phyloP scores from a whole-genome alignment of 495 filamentous ascomycete genomes.

The Aspergillus sclerotioniger region DNA sequence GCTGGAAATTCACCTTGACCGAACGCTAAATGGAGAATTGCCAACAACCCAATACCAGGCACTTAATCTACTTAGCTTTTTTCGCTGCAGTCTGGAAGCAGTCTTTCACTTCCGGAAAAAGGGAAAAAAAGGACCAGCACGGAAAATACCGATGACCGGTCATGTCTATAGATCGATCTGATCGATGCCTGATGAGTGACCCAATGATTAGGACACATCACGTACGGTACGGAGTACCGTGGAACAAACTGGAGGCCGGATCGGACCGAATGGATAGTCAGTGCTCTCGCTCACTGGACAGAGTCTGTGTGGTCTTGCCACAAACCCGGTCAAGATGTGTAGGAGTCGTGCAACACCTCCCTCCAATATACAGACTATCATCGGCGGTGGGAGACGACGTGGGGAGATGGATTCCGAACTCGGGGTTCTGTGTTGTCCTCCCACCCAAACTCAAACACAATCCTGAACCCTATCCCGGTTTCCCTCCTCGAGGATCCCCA shows the following conservation, averaged over 20 bases:
- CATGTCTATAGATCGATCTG: neutral
- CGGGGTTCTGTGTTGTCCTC: neutral
- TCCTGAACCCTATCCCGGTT: conserved; percentile 3
- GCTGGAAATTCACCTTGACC: neutral
- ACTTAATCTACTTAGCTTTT: neutral
- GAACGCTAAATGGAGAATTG: neutral
- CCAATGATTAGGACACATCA: conserved; percentile 1
- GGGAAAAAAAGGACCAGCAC: neutral
- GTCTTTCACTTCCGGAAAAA: neutral
- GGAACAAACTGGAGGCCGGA: conserved; percentile 17
- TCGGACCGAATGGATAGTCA: conserved; percentile 14
- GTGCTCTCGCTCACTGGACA: neutral
- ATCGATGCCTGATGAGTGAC: conserved; percentile 18
- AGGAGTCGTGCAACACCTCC: neutral
- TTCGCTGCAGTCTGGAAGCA: neutral
- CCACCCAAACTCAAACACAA: neutral
- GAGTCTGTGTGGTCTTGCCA: neutral
- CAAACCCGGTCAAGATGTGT: neutral
- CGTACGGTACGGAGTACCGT: no score
- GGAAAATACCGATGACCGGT: no score
- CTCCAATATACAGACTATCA: neutral
- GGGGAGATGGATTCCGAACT: neutral
- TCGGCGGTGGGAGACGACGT: neutral
- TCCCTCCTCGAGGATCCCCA: neutral
- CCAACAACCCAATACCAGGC: neutral